Conservation (phyloP, 495 filamentous ascomycete genomes). For the Aspergillus baeticus region DNA sequence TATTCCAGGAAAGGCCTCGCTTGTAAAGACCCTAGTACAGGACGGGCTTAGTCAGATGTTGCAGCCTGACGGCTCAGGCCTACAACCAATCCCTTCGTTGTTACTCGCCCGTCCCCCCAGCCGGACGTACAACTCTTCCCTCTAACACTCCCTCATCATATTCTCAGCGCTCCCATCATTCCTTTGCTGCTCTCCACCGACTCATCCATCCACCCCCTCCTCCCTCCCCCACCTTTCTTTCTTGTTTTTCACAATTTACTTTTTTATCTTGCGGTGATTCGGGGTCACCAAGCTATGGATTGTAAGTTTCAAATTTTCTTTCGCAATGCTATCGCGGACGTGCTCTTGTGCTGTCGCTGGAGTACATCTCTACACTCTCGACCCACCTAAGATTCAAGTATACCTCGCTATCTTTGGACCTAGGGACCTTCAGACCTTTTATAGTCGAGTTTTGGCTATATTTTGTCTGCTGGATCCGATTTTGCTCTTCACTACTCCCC, state of each 20-base stretch:
- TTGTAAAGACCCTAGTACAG: slow-evolving; percentile 28
- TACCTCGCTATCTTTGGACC: slow-evolving; percentile 17
- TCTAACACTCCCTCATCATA: slow-evolving; percentile 32
- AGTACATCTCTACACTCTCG: slow-evolving; percentile 48
- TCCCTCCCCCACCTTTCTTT: slow-evolving; percentile 29
- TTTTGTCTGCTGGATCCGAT: slow-evolving; percentile 19
- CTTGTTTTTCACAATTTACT: slow-evolving; percentile 29
- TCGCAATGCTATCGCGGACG: slow-evolving; percentile 20
- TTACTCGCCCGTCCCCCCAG: slow-evolving; percentile 28
- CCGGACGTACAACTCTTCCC: slow-evolving; percentile 31
- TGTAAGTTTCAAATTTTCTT: slow-evolving; percentile 44
- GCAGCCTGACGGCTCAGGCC: slow-evolving; percentile 35
- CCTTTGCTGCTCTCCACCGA: slow-evolving; percentile 26
- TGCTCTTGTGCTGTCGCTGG: slow-evolving; percentile 36
- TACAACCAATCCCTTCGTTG: slow-evolving; percentile 29
- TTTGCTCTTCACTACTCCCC: slow-evolving; percentile 23
- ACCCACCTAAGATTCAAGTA: slow-evolving; percentile 42
- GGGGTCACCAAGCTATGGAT: slow-evolving; percentile 55
- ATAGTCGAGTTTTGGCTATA: slow-evolving; percentile 18
- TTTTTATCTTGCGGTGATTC: slow-evolving; percentile 33
- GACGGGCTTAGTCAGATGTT: slow-evolving; percentile 14
- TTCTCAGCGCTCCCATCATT: slow-evolving; percentile 28
- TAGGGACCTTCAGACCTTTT: slow-evolving; percentile 14
- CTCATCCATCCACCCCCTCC: slow-evolving; percentile 20
- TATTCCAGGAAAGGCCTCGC: slow-evolving; percentile 22